Percentiles rank a stretch among this genome's conserved stretches.
Evolutionary conservation across 768 basidiomycete genomes (phyloP).

Genomic region (Gloeostereum incarnatum): DNA sequence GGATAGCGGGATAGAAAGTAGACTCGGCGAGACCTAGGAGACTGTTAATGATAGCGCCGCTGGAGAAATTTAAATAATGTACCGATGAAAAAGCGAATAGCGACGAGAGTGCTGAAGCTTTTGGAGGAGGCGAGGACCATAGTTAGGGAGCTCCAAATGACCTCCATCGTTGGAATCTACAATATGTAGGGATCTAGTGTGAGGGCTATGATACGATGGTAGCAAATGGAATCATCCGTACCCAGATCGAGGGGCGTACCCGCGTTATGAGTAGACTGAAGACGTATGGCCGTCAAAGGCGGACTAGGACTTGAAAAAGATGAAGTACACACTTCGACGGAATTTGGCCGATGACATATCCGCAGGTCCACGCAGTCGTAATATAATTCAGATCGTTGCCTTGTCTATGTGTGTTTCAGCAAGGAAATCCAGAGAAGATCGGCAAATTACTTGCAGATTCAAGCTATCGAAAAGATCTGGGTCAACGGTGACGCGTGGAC

Average conservation of each 20-base stretch:
- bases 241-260: constrained; percentile 25
- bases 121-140: constrained; percentile 23
- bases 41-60: not conserved
- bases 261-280: constrained; percentile 23
- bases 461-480: not conserved
- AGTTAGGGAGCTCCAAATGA: constrained; percentile 25
- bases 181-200: not conserved
- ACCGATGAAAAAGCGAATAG: constrained; percentile 26
- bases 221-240: constrained; percentile 7
- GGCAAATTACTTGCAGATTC: constrained; percentile 1
- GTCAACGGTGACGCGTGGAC: not conserved
- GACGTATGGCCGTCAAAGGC: not conserved
- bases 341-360: constrained; percentile 28
- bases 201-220: not conserved
- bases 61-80: constrained; percentile 3
- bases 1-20: constrained; percentile 29
- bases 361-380: constrained; percentile 29
- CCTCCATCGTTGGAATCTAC: constrained; percentile 27
- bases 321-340: constrained; percentile 18
- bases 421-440: constrained; percentile 1
- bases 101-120: constrained; percentile 19
- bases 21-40: constrained; percentile 24
- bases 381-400: constrained; percentile 28
- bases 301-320: not conserved
- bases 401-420: constrained; percentile 11